phyloP scores from a whole-genome alignment of 108 stramenopile genomes.

The Fragilariopsis cylindrus region DNA sequence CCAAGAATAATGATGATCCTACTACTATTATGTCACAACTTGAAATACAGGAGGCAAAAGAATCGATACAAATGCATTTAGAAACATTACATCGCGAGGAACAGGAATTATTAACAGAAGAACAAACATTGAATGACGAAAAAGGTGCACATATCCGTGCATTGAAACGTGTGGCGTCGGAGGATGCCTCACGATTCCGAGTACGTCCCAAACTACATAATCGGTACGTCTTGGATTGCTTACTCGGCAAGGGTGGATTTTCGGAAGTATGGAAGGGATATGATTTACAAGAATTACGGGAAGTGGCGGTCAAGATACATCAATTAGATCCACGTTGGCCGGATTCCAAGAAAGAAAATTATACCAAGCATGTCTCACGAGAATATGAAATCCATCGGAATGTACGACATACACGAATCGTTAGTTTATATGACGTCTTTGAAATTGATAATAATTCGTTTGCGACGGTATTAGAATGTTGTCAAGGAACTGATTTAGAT shows the following conservation, averaged over 20 bases:
- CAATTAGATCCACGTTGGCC: constrained; percentile 95
- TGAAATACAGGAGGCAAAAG: constrained; percentile 50
- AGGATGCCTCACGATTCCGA: constrained; percentile 80
- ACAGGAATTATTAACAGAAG: constrained; percentile 59
- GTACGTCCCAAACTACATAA: constrained; percentile 78
- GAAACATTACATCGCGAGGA: constrained; percentile 55
- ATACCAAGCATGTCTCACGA: constrained; percentile 96
- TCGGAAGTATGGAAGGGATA: constrained; percentile 98
- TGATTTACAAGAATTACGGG: constrained; percentile 79
- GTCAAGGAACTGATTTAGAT: constrained; percentile 94
- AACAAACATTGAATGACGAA: constrained; percentile 66
- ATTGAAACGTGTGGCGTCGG: constrained; percentile 78
- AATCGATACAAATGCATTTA: constrained; percentile 71
- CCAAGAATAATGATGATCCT: constrained; percentile 22
- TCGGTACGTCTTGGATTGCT: constrained; percentile 88
- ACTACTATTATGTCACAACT: constrained; percentile 23
- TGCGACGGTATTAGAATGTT: constrained; percentile 97
- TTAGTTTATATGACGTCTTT: constrained; percentile 96
- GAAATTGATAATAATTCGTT: constrained; percentile 97
- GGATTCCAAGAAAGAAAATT: constrained; percentile 93
- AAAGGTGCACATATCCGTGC: constrained; percentile 74
- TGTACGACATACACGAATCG: constrained; percentile 96
- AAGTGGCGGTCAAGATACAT: constrained; percentile 98
- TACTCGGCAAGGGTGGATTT: constrained; percentile 98
- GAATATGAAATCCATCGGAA: constrained; percentile 97